These are phyloP conservation scores for Scheffersomyces segobiensis DNA, from an alignment of 1,139 yeast genomes.

Conservation along the genomic window DNA sequence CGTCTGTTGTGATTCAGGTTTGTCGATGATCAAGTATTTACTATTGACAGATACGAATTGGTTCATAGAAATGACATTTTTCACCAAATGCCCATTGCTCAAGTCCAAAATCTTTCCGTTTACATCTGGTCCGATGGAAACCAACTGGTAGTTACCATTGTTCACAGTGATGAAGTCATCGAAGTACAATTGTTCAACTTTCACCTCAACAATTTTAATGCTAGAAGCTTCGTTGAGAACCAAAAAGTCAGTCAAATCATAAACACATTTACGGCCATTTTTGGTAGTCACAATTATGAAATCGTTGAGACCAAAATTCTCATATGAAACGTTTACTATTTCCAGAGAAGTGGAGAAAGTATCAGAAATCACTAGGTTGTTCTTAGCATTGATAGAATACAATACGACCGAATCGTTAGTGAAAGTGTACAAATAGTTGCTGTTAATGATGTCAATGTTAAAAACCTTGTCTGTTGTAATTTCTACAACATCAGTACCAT, in stretches of 20 bases:
- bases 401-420: constrained; percentile 4
- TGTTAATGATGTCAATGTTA: constrained; percentile 5
- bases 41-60: constrained; percentile 6
- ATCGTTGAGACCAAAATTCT: constrained; percentile 18
- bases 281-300: constrained; percentile 14
- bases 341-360: neutral
- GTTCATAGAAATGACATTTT: constrained; percentile 3
- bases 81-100: constrained; percentile 11
- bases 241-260: constrained; percentile 32
- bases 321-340: constrained; percentile 7
- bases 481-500: constrained; percentile 1
- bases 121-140: constrained; percentile 5
- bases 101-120: constrained; percentile 10
- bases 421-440: constrained; percentile 7
- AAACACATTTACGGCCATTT: constrained; percentile 16
- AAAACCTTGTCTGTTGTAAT: neutral
- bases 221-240: constrained; percentile 19
- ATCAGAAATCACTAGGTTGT: neutral
- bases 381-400: constrained; percentile 6
- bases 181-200: constrained; percentile 1
- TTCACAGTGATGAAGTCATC: constrained; percentile 8
- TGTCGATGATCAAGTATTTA: constrained; percentile 23
- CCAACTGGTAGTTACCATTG: constrained; percentile 7
- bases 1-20: constrained; percentile 30
- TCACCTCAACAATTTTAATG: constrained; percentile 12